phyloP scores from a whole-genome alignment of 257 asterid species.

The Handroanthus guayacan region DNA sequence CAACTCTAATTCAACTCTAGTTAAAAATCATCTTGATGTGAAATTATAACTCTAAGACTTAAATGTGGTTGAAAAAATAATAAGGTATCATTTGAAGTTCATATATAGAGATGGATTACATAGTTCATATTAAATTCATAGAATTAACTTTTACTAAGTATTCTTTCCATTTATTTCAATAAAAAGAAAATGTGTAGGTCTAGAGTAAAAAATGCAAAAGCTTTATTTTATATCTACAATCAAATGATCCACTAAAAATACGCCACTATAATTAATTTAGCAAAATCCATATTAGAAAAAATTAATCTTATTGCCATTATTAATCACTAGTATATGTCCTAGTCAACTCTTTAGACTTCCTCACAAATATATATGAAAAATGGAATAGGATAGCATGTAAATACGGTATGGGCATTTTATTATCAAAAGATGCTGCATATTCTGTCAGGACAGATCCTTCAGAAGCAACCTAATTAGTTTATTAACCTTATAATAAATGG shows the following conservation, averaged over 20 bases:
- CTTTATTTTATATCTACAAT: neutral
- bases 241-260: constrained; percentile 21
- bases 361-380: constrained; percentile 26
- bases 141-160: neutral
- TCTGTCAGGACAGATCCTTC: constrained; percentile 43
- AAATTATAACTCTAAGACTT: neutral
- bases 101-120: neutral
- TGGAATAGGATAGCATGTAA: constrained; percentile 33
- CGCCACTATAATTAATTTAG: neutral
- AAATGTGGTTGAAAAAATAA: neutral
- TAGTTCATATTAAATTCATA: constrained; percentile 7
- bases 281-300: constrained; percentile 18
- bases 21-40: too few species aligned
- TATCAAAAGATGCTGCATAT: constrained; percentile 31
- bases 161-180: neutral
- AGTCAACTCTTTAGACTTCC: constrained; percentile 48
- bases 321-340: constrained; percentile 34
- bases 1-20: too few species aligned
- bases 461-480: constrained; percentile 33
- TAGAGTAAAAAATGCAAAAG: neutral
- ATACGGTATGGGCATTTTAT: constrained; percentile 38
- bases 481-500: constrained; percentile 11
- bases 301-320: constrained; percentile 3
- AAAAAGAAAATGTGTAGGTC: constrained; percentile 7
- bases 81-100: constrained; percentile 22